These are phyloP conservation scores for Musa schizocarpa DNA, from an alignment of 176 grass and related monocot species.

Conservation along the genomic window DNA sequence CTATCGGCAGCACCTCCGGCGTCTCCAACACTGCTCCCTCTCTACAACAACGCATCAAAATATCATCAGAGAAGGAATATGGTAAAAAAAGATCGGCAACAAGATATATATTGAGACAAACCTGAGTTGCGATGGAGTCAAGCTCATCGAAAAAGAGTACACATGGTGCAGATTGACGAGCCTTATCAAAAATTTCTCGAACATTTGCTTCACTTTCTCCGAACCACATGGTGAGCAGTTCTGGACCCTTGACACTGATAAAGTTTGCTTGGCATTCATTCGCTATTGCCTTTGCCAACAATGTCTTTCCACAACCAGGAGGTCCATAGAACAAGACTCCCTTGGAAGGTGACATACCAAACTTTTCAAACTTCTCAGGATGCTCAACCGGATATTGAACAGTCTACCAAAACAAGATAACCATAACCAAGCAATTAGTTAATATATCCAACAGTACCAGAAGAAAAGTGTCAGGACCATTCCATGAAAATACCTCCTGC, in stretches of 20 bases:
- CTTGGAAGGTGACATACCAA: no score
- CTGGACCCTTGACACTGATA: conserved; percentile 46
- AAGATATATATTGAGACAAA: not conserved
- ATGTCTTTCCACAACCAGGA: conserved; percentile 49
- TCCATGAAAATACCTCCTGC: conserved; percentile 37
- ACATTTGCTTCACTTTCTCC: no score
- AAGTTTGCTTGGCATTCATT: conserved; percentile 74
- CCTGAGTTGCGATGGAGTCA: conserved; percentile 47
- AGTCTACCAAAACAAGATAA: conserved; percentile 22
- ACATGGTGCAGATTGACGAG: not conserved
- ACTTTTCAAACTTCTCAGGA: no score
- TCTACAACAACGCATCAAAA: conserved; percentile 3
- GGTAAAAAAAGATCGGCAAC: not conserved
- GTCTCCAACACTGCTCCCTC: conserved; percentile 38
- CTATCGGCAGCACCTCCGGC: conserved; percentile 26
- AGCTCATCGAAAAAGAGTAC: conserved; percentile 71
- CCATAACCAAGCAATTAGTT: not conserved
- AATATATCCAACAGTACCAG: not conserved
- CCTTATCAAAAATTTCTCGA: no score
- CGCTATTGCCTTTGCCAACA: conserved; percentile 55
- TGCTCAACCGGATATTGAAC: conserved; percentile 30
- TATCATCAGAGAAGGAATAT: not conserved
- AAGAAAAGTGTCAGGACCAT: not conserved
- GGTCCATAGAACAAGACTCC: conserved; percentile 23
- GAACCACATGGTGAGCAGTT: no score